phyloP scores from a whole-genome alignment of 2,329 filamentous ascomycete species.

The Stachybotrys elegans region DNA sequence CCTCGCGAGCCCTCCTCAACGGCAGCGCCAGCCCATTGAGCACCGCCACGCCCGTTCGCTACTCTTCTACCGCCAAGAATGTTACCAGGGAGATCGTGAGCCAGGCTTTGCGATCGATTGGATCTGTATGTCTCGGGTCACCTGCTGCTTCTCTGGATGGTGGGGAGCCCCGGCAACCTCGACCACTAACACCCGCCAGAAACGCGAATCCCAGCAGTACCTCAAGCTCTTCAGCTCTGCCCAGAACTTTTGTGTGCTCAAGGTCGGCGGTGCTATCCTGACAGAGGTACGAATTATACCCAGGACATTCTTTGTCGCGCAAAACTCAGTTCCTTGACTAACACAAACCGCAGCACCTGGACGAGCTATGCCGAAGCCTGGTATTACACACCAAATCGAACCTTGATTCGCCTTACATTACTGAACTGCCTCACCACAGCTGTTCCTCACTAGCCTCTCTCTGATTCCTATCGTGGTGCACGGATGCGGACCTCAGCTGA shows the following conservation, averaged over 20 bases:
- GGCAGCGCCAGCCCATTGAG: too few relatives aligned
- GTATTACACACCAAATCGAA: too few relatives aligned
- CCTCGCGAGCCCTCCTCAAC: background rate
- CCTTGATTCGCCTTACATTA: too few relatives aligned
- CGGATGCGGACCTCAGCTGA: constrained; percentile 90
- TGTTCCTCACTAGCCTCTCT: constrained; percentile 93
- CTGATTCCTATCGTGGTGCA: constrained; percentile 95
- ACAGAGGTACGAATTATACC: constrained; percentile 55
- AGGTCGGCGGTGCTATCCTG: constrained; percentile 93
- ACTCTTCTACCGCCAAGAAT: constrained; percentile 2
- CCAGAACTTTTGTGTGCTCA: constrained; percentile 97
- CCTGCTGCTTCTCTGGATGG: background rate
- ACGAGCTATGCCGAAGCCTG: constrained; percentile 83
- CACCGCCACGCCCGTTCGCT: background rate
- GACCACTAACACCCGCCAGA: constrained; percentile 27
- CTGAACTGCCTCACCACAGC: too few relatives aligned
- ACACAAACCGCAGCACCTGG: constrained; percentile 49
- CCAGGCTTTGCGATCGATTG: constrained; percentile 1
- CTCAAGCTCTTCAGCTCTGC: constrained; percentile 95
- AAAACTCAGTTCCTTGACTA: too few relatives aligned
- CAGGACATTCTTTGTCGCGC: background rate
- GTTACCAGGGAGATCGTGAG: constrained; percentile 3
- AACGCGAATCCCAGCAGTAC: constrained; percentile 95
- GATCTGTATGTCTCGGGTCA: constrained; percentile 2
- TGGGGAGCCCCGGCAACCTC: background rate